A percentile compares a stretch with the other conserved stretches of the same genome.
Evolutionary conservation across 2,329 filamentous ascomycete species (phyloP).

Genomic region (Aspergillus floridensis): DNA sequence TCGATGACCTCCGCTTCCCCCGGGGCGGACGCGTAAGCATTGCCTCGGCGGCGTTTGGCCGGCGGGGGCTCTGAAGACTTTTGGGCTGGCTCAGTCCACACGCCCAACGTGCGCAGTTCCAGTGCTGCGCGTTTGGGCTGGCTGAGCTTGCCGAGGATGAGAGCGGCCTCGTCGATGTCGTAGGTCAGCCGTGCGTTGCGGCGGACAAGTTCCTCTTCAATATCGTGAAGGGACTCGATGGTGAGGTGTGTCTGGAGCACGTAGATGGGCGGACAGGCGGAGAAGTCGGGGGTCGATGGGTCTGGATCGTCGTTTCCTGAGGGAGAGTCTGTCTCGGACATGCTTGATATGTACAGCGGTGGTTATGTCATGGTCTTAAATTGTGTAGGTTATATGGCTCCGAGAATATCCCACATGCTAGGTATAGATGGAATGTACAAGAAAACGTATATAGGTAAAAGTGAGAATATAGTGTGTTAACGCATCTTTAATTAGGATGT

Average conservation of each 20-base stretch:
- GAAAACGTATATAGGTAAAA: too few species aligned
- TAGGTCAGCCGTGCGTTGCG: slow-evolving; percentile 63
- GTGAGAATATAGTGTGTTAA: too few species aligned
- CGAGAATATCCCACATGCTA: too few species aligned
- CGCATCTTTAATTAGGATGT: too few species aligned
- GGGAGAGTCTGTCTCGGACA: slow-evolving; percentile 17
- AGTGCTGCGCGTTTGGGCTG: slow-evolving; percentile 70
- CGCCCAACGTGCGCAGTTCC: slow-evolving; percentile 68
- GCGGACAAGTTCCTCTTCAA: slow-evolving; percentile 62
- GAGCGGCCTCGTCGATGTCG: slow-evolving; percentile 66
- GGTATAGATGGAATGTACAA: too few species aligned
- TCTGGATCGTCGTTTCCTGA: slow-evolving; percentile 11
- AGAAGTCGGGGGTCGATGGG: slow-evolving; percentile 25
- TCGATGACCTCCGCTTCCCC: slow-evolving; percentile 22
- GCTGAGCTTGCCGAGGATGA: slow-evolving; percentile 72
- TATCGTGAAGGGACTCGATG: slow-evolving; percentile 58
- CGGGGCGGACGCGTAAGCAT: background rate
- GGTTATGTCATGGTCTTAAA: too few species aligned
- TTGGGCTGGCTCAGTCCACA: slow-evolving; percentile 47
- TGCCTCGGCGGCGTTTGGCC: slow-evolving; percentile 29
- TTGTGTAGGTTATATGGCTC: too few species aligned
- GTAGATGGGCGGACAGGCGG: slow-evolving; percentile 62
- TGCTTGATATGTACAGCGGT: background rate
- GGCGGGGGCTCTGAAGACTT: slow-evolving; percentile 12
- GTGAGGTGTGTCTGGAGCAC: slow-evolving; percentile 70